Percentiles rank a stretch among this genome's conserved stretches.
phyloP scores from a whole-genome alignment of 768 basidiomycete species.

The Tubosaeta sp. region DNA sequence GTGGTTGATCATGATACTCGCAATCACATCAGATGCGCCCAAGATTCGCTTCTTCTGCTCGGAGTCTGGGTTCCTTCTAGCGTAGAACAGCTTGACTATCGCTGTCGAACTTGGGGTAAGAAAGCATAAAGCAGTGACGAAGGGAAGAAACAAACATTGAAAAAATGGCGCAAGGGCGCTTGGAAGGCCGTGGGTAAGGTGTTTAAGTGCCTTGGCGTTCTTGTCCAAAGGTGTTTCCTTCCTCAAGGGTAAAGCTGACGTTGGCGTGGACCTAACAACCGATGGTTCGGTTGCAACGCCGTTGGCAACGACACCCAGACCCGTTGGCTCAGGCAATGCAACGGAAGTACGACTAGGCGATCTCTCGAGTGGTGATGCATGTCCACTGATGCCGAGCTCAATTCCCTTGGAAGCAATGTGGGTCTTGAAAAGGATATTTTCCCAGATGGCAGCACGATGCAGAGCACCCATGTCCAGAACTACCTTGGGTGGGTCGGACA shows the following conservation, averaged over 20 bases:
- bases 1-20: slow-evolving; percentile 69
- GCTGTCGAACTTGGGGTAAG: slow-evolving; percentile 41
- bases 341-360: slow-evolving; percentile 42
- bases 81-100: slow-evolving; percentile 82
- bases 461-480: slow-evolving; percentile 71
- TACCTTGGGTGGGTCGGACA: slow-evolving; percentile 58
- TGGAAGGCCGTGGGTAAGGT: slow-evolving; percentile 75
- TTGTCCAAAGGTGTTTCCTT: slow-evolving; percentile 47
- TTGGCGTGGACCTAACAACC: slow-evolving; percentile 17
- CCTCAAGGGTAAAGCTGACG: slow-evolving; percentile 31
- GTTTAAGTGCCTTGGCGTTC: slow-evolving; percentile 75
- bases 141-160: slow-evolving; percentile 55
- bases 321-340: slow-evolving; percentile 38
- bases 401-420: slow-evolving; percentile 54
- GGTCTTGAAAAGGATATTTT: slow-evolving; percentile 74
- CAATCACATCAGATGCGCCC: slow-evolving; percentile 64
- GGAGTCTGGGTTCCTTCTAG: slow-evolving; percentile 70
- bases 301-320: slow-evolving; percentile 29
- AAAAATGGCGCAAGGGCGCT: slow-evolving; percentile 76
- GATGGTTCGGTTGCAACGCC: slow-evolving; percentile 26
- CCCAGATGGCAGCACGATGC: slow-evolving; percentile 82
- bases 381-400: slow-evolving; percentile 40
- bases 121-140: not conserved
- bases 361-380: slow-evolving; percentile 44
- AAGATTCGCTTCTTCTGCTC: slow-evolving; percentile 74